These are phyloP conservation scores for Thermoascus crustaceus DNA, from an alignment of 2,329 filamentous ascomycete genomes.

Conservation along the genomic window DNA sequence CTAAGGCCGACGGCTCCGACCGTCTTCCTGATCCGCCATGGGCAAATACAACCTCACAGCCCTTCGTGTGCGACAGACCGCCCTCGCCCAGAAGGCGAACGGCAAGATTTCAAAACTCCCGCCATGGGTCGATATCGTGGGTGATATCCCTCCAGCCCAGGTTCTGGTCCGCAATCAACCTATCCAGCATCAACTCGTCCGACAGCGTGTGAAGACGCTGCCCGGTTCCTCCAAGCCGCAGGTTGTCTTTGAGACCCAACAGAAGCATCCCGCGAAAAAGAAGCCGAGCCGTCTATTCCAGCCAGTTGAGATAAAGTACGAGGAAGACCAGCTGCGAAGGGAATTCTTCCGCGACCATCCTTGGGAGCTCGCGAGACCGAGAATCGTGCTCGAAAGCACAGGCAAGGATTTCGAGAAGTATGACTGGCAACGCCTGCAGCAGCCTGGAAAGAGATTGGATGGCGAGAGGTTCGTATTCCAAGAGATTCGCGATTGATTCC, in stretches of 20 bases:
- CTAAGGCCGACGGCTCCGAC: slow-evolving; percentile 1
- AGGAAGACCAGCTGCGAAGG: slow-evolving; percentile 71
- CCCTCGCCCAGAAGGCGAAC: slow-evolving; percentile 29
- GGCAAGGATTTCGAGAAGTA: slow-evolving; percentile 69
- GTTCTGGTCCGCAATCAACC: slow-evolving; percentile 51
- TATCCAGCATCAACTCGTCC: slow-evolving; percentile 35
- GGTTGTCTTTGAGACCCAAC: slow-evolving; percentile 28
- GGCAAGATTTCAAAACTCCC: slow-evolving; percentile 30
- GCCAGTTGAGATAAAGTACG: slow-evolving; percentile 68
- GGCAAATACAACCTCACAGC: slow-evolving; percentile 41
- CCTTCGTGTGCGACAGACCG: slow-evolving; percentile 37
- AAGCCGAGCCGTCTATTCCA: slow-evolving; percentile 71
- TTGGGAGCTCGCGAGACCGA: slow-evolving; percentile 88
- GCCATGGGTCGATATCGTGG: slow-evolving; percentile 50
- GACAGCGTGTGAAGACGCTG: slow-evolving; percentile 29
- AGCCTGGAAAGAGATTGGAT: slow-evolving; percentile 66
- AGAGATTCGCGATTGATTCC: neutral
- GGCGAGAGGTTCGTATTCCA: slow-evolving; percentile 64
- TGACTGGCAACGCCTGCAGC: slow-evolving; percentile 72
- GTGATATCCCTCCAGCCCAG: slow-evolving; percentile 52
- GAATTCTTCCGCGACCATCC: slow-evolving; percentile 91
- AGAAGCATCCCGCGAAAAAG: slow-evolving; percentile 40
- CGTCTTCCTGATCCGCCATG: slow-evolving; percentile 23
- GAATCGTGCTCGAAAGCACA: slow-evolving; percentile 74
- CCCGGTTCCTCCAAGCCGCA: slow-evolving; percentile 22